Evolutionary conservation across 208 protist genomes (phyloP).

Genomic region (Entamoeba invadens): DNA sequence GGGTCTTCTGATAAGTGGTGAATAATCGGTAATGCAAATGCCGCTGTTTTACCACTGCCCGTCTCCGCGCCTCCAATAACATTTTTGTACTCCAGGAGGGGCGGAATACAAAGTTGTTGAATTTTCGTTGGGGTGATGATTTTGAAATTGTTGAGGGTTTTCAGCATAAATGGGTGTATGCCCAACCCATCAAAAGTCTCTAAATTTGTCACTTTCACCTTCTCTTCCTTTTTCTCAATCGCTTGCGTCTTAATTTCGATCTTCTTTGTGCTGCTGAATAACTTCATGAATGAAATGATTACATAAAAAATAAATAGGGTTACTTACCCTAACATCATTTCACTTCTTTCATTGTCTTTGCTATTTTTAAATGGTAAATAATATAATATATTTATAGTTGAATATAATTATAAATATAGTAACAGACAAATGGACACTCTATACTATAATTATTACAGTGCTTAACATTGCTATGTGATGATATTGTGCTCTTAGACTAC

Average conservation of each 20-base stretch:
- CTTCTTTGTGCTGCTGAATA: background rate
- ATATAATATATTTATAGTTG: no score
- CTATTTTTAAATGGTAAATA: no score
- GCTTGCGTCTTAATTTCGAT: background rate
- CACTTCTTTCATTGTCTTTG: no score
- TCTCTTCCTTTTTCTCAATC: background rate
- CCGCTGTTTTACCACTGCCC: constrained; percentile 91
- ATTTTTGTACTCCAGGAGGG: constrained; percentile 23
- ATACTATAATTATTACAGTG: no score
- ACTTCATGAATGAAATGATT: no score
- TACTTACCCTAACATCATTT: no score
- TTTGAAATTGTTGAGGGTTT: background rate
- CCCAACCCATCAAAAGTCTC: background rate
- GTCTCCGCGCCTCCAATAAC: constrained; percentile 93
- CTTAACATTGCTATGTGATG: no score
- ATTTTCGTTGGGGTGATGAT: background rate
- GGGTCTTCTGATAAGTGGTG: constrained; percentile 51
- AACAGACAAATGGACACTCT: no score
- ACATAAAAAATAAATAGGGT: no score
- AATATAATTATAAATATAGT: no score
- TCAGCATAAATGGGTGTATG: background rate
- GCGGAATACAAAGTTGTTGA: background rate
- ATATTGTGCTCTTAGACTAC: no score
- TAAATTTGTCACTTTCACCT: background rate
- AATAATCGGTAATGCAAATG: constrained; percentile 92